Conservation (phyloP, 2,329 filamentous ascomycete genomes). For the Alternaria atra region DNA sequence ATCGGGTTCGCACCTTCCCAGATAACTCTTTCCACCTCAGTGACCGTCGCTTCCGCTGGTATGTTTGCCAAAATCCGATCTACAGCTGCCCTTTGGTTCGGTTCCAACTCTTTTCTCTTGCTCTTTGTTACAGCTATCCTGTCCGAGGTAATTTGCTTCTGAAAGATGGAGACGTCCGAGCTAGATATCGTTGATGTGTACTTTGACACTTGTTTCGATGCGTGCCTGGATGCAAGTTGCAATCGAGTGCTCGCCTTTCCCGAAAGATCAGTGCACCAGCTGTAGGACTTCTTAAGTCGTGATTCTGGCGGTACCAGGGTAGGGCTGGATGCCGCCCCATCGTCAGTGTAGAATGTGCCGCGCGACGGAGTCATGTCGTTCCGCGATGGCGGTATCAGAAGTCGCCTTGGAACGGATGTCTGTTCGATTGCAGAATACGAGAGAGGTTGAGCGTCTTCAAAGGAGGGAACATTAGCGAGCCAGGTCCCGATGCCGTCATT, state of each 20-base stretch:
- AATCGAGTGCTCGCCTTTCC: slow-evolving; percentile 21
- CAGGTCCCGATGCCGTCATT: slow-evolving; percentile 39
- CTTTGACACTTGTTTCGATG: slow-evolving; percentile 19
- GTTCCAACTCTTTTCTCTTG: slow-evolving; percentile 35
- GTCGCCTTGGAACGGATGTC: not conserved
- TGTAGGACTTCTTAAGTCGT: slow-evolving; percentile 30
- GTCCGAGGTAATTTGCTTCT: slow-evolving; percentile 38
- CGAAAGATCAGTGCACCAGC: slow-evolving; percentile 35
- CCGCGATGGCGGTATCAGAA: slow-evolving; percentile 23
- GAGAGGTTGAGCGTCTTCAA: slow-evolving; percentile 27
- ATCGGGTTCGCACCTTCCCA: slow-evolving; percentile 46
- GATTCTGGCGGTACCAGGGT: slow-evolving; percentile 30
- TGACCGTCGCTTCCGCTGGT: slow-evolving; percentile 29
- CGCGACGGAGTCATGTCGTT: slow-evolving; percentile 28
- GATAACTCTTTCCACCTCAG: slow-evolving; percentile 40
- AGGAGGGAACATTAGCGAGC: slow-evolving; percentile 41
- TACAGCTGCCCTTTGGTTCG: slow-evolving; percentile 36
- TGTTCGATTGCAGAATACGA: slow-evolving; percentile 23
- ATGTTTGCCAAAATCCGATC: slow-evolving; percentile 44
- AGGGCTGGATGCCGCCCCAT: slow-evolving; percentile 31
- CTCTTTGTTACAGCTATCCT: slow-evolving; percentile 41
- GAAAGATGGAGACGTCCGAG: slow-evolving; percentile 39
- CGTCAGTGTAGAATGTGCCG: slow-evolving; percentile 44
- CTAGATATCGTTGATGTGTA: slow-evolving; percentile 35
- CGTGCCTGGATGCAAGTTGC: slow-evolving; percentile 9